Evolutionary conservation across 2,329 filamentous ascomycete species (phyloP), one percentile per base, ranked within the genome.

Genomic region (Tolypocladium guangdongense): DNA sequence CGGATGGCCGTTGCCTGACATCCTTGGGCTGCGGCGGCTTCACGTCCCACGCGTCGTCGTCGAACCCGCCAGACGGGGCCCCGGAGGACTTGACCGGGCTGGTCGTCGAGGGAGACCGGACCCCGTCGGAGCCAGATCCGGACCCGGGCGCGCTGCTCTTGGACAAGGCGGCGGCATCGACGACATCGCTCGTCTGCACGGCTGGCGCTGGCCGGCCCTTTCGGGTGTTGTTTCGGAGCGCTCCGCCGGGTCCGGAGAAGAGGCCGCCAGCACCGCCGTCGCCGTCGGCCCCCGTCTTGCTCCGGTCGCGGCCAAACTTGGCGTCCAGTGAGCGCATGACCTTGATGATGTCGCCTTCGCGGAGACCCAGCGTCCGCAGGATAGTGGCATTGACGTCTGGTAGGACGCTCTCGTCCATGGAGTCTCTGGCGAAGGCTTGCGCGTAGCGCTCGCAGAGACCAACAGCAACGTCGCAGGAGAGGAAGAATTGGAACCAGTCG

Each of bases 401-500:
- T 55, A 97, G 72, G 39, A 96, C 85, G 57, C 88, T 91, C 68
- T 96, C 91, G 59, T 95, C 91, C 90, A 99, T 97, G 27, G 91
- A 93, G 65, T 99, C 93, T 64, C 86, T 86, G 49, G 82, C 70
- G 65, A 99, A 99, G 2, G 90, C 89, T 64, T 90, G 88, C 1
- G 91, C 86, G 65, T 99, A 99, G 52, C 93, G 82, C 71, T 97
- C 92, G 69, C 93, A 99, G 47, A 96, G 84, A 55, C 95, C 89
- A 49, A 92, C 88, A 46, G 90, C 87, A 62, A 97, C 90, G 48
- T 95, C 92, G 67, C 90, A 95, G 58, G 85, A 84, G 41, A 99
- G 74, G 77, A 99, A 99, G 74, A 99, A 97, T 66, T 96, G 90
- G 64, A 99, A 99, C 93, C 93, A 99, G 68, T 99, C 93, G 67